Evolutionary conservation across 352 stramenopile species (phyloP), one percentile per base, ranked within the genome.

Genomic region (Globisporangium mamillatum): DNA sequence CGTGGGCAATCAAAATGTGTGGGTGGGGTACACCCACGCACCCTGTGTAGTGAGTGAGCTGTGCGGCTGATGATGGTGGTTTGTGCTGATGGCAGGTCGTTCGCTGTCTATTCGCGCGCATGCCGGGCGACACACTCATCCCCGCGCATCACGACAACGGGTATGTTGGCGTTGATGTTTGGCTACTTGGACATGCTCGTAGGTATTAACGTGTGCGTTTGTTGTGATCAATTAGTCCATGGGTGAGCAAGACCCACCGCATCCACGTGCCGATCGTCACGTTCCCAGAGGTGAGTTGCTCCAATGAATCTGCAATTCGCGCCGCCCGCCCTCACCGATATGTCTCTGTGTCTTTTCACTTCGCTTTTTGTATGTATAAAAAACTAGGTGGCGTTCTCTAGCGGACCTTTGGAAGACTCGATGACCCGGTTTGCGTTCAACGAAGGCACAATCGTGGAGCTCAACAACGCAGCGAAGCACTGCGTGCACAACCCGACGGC

Each of bases 381-480:
- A 16, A n/a, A 41, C 34, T 34, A 75, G 58, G 54, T 90, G 20
- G 82, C 86, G 63, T 90, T 90, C 69, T 69, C 69, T 34, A 81
- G 85, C 79, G 68, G 93, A 80, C 63, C 92, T 82, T 29, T 86
- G 69, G 50, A 89, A 68, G 32, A 63, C 66, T 64, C 64, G 75
- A 68, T 78, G 73, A 63, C 82, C 97, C 82, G 76, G 84, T 78
- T 81, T 82, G 77, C 87, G 62, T 98, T 97, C 70, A 81, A 84
- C 67, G 89, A 97, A 72, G 95, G 94, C 66, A 80, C 92, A 63
- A 89, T 98, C 36, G 91, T 99, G 74, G 97, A 99, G 86, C 95
- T 99, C 63, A 99, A 99, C 80, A 99, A 99, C 76, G 91, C 97
- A 58, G 91, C 91, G 60, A 98, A 98, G 74, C 95, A 98, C 80